Conservation (phyloP, 108 stramenopile species). For the Licmophora abbreviata region DNA sequence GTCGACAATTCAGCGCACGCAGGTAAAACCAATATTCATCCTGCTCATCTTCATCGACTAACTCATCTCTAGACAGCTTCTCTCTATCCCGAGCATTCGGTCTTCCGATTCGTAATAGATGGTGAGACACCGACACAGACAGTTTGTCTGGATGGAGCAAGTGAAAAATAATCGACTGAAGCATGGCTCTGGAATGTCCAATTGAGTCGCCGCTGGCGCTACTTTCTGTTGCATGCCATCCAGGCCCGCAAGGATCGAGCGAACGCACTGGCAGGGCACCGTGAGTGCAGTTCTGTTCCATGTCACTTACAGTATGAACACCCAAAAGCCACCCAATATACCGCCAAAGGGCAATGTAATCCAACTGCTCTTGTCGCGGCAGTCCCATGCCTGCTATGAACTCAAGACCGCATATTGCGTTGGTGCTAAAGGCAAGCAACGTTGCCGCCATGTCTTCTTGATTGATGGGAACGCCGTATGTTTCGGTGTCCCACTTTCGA, state of each 20-base stretch:
- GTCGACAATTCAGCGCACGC: conserved; percentile 53
- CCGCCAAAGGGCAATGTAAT: conserved; percentile 78
- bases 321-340: conserved; percentile 83
- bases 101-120: conserved; percentile 42
- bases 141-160: conserved; percentile 44
- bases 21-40: conserved; percentile 40
- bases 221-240: conserved; percentile 10
- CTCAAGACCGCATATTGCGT: conserved; percentile 66
- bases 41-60: neutral
- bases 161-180: conserved; percentile 37
- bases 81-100: neutral
- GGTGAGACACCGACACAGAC: conserved; percentile 58
- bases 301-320: conserved; percentile 31
- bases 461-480: conserved; percentile 73
- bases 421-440: conserved; percentile 64
- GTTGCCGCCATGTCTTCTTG: conserved; percentile 85
- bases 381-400: conserved; percentile 42
- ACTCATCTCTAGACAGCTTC: neutral
- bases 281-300: neutral
- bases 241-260: conserved; percentile 79
- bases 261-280: conserved; percentile 12
- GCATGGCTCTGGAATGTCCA: conserved; percentile 31
- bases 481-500: conserved; percentile 36
- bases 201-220: conserved; percentile 21
- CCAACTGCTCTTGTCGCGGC: conserved; percentile 31